These are phyloP conservation scores for Aspergillus vadensis DNA, from an alignment of 2,329 filamentous ascomycete genomes.

Conservation along the genomic window DNA sequence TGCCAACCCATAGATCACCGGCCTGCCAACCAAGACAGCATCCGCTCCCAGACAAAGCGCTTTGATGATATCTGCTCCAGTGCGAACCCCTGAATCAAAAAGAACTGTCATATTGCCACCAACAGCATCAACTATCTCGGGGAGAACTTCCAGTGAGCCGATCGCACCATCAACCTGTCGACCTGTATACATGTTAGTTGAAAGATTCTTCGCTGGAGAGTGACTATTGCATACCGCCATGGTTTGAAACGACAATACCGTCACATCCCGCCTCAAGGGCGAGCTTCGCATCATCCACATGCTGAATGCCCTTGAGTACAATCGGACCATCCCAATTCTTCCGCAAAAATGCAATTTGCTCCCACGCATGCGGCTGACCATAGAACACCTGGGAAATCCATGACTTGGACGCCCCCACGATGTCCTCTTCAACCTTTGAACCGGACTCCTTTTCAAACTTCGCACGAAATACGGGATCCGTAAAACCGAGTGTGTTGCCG, in stretches of 20 bases:
- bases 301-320: conserved; percentile 62
- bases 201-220: neutral
- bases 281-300: conserved; percentile 51
- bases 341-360: conserved; percentile 60
- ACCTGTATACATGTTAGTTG: conserved; percentile 24
- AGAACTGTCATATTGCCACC: conserved; percentile 50
- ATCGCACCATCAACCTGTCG: conserved; percentile 56
- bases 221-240: conserved; percentile 45
- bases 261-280: conserved; percentile 49
- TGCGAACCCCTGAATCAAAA: conserved; percentile 55
- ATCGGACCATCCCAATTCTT: conserved; percentile 66
- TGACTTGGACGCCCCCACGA: conserved; percentile 52
- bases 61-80: conserved; percentile 55
- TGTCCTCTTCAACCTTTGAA: conserved; percentile 50
- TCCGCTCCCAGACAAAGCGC: conserved; percentile 59
- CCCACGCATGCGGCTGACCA: conserved; percentile 60
- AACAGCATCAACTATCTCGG: conserved; percentile 63
- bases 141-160: conserved; percentile 56
- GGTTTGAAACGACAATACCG: conserved; percentile 56
- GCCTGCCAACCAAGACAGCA: conserved; percentile 59
- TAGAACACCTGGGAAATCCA: conserved; percentile 59
- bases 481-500: conserved; percentile 65
- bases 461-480: conserved; percentile 65
- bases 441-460: conserved; percentile 57
- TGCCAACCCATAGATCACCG: conserved; percentile 60